Percentiles rank a stretch among this genome's conserved stretches.
These are phyloP conservation scores for Histomonas meleagridis DNA, from an alignment of 208 protist species.

Conservation along the genomic window DNA sequence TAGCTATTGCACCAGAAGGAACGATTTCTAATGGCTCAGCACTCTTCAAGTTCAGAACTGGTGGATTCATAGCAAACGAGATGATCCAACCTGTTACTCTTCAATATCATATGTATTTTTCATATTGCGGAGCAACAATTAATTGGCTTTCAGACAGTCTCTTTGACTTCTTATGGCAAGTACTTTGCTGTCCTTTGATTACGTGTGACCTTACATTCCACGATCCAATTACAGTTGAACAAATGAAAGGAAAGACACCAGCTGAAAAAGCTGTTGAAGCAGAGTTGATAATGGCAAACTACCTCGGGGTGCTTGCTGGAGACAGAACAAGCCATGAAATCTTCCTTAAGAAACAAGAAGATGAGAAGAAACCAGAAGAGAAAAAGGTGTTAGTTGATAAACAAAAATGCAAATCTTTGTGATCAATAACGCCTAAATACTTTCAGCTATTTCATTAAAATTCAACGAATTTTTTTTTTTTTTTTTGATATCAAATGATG, in stretches of 20 bases:
- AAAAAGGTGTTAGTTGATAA: too few relatives aligned
- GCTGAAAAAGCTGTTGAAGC: not conserved
- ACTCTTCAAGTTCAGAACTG: not conserved
- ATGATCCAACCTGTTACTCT: not conserved
- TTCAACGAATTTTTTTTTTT: too few relatives aligned
- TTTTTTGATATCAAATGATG: too few relatives aligned
- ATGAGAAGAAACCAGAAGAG: too few relatives aligned
- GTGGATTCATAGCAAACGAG: not conserved
- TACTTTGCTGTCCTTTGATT: not conserved
- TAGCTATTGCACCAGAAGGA: not conserved
- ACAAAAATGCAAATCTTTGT: too few relatives aligned
- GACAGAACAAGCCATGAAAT: not conserved
- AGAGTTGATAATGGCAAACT: not conserved
- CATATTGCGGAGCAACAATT: not conserved
- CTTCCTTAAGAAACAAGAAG: not conserved
- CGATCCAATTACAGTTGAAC: not conserved
- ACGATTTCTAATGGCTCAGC: not conserved
- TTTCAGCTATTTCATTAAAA: too few relatives aligned
- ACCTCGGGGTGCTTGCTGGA: not conserved
- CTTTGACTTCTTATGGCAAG: not conserved
- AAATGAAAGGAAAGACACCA: not conserved
- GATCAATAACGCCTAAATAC: too few relatives aligned
- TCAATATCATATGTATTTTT: not conserved
- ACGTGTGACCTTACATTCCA: not conserved
- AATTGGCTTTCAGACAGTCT: not conserved